Percentiles rank a stretch among this genome's conserved stretches.
Conservation (phyloP, 352 stramenopile genomes). For the Phytophthora pinifolia region DNA sequence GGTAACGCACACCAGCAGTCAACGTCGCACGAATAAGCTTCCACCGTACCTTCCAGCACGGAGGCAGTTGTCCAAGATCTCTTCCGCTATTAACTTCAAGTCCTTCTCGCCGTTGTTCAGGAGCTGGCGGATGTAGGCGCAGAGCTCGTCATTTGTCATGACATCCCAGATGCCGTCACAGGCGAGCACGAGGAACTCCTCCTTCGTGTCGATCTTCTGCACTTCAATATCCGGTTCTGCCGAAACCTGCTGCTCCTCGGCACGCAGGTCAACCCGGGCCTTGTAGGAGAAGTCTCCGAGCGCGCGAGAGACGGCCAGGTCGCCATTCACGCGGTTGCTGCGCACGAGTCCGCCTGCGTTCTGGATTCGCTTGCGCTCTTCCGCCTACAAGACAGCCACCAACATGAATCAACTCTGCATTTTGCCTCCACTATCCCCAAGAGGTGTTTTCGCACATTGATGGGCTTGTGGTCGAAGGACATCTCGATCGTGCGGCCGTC, state of each 20-base stretch:
- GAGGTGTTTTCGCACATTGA: constrained; percentile 54
- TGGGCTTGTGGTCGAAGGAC: constrained; percentile 92
- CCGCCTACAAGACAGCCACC: constrained; percentile 35
- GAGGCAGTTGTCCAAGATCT: constrained; percentile 79
- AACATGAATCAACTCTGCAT: constrained; percentile 1
- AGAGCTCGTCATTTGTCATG: constrained; percentile 90
- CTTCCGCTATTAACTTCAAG: constrained; percentile 76
- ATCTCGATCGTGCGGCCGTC: constrained; percentile 57
- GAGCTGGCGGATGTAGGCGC: constrained; percentile 80
- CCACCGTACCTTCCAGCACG: constrained; percentile 57
- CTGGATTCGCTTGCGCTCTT: constrained; percentile 67
- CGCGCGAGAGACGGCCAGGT: constrained; percentile 78
- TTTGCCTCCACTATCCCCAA: constrained; percentile 25
- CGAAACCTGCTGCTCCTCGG: constrained; percentile 82
- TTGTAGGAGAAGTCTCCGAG: constrained; percentile 87
- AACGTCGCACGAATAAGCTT: not conserved
- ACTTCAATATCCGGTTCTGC: constrained; percentile 89
- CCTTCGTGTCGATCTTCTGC: constrained; percentile 68
- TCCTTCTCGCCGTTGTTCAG: constrained; percentile 69
- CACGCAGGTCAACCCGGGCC: constrained; percentile 47
- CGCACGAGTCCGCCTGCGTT: constrained; percentile 70
- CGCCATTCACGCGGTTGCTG: constrained; percentile 80
- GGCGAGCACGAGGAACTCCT: constrained; percentile 91
- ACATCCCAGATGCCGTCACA: constrained; percentile 95
- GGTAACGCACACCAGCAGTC: not conserved